Evolutionary conservation across 2,329 filamentous ascomycete genomes (phyloP).

Genomic region (Calonectria leucothoes): DNA sequence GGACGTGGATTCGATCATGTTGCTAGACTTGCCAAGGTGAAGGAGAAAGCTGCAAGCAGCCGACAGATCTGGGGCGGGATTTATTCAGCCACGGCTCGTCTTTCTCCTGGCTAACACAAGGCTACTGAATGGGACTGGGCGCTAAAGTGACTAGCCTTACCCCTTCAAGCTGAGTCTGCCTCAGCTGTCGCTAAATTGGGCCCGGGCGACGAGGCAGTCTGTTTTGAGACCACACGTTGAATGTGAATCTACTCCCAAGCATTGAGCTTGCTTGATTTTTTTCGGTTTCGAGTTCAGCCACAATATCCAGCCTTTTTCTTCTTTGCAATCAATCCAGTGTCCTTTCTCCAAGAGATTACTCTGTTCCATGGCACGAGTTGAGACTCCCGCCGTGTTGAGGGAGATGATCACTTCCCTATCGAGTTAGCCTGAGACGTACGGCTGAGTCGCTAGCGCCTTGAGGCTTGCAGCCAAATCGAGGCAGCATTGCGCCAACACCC

Average conservation of each 20-base stretch:
- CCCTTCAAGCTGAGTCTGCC: background rate
- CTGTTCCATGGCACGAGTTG: background rate
- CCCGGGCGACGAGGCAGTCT: background rate
- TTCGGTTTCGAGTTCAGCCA: background rate
- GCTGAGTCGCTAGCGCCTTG: background rate
- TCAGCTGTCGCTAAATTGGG: background rate
- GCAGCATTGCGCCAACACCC: background rate
- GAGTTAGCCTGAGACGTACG: background rate
- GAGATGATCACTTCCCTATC: background rate
- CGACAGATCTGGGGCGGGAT: background rate
- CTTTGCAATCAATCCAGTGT: background rate
- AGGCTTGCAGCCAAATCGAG: background rate
- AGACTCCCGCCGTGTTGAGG: background rate
- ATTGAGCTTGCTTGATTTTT: background rate
- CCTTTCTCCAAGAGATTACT: background rate
- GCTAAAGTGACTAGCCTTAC: background rate
- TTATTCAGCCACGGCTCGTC: background rate
- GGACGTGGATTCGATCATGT: background rate
- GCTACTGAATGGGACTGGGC: background rate
- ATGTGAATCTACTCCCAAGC: background rate
- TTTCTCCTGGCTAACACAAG: background rate
- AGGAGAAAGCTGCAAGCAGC: background rate
- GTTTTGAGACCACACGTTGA: background rate
- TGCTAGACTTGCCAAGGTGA: background rate
- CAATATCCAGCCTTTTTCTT: background rate